Percentiles rank a stretch among this genome's conserved stretches.
These are phyloP conservation scores for Scopulariopsis brevicaulis DNA, from an alignment of 2,329 filamentous ascomycete species.

Conservation along the genomic window DNA sequence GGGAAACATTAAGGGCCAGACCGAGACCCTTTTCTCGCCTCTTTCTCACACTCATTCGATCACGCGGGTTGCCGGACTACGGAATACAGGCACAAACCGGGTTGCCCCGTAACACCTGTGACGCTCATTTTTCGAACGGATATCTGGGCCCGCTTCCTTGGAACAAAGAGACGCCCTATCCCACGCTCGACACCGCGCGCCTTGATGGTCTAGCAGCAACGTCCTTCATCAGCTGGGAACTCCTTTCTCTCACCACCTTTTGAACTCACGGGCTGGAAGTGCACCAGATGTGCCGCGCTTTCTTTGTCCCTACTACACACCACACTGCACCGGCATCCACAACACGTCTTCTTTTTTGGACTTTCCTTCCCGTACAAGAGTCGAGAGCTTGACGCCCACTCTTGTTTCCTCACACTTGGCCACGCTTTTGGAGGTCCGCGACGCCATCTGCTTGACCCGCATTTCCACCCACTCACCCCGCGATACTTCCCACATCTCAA, in stretches of 20 bases:
- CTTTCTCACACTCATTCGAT: neutral
- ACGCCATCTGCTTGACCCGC: neutral
- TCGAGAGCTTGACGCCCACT: neutral
- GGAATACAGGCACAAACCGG: neutral
- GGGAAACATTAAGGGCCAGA: neutral
- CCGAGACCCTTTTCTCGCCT: neutral
- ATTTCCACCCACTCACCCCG: neutral
- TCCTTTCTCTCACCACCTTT: neutral
- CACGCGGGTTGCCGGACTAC: neutral
- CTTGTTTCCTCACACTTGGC: neutral
- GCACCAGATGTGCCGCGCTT: neutral
- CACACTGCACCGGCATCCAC: neutral
- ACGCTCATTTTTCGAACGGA: constrained; percentile 2
- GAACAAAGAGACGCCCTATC: neutral
- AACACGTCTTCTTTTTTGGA: neutral
- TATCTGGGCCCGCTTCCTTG: neutral
- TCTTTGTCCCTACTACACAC: neutral
- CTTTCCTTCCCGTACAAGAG: neutral
- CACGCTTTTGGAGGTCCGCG: neutral
- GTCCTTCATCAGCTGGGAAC: neutral
- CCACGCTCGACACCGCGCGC: neutral
- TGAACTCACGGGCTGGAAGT: neutral
- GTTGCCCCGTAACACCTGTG: neutral
- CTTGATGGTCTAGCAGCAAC: constrained; percentile 1
- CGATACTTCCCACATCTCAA: neutral